Conservation (phyloP, 345 rosid genomes). For the Ceriops decandra region DNA sequence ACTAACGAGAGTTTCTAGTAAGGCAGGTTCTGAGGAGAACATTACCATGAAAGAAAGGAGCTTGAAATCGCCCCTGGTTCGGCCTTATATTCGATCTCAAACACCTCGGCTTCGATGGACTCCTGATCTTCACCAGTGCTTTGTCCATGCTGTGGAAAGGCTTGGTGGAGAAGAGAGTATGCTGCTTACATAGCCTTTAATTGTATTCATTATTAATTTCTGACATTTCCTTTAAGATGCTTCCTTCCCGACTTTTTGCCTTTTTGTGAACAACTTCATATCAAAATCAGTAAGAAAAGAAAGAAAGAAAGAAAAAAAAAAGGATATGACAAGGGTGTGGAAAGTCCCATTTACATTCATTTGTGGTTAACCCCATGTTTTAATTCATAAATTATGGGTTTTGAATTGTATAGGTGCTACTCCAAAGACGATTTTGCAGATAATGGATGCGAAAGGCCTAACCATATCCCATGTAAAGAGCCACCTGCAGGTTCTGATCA, state of each 20-base stretch:
- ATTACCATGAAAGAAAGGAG: slow-evolving; percentile 1
- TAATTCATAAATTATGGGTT: slow-evolving; percentile 1
- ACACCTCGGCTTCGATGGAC: slow-evolving; percentile 69
- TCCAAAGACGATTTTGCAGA: slow-evolving; percentile 63
- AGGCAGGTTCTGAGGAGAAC: neutral
- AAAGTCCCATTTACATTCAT: neutral
- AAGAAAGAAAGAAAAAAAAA: neutral
- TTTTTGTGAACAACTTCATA: neutral
- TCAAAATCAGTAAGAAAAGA: too few relatives aligned
- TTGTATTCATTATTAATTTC: neutral
- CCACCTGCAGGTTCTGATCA: slow-evolving; percentile 62
- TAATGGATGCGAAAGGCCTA: slow-evolving; percentile 61
- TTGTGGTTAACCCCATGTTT: neutral
- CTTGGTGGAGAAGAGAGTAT: slow-evolving; percentile 73
- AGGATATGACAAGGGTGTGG: neutral
- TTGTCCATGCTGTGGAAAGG: slow-evolving; percentile 57
- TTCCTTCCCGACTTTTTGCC: neutral
- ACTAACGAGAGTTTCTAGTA: slow-evolving; percentile 3
- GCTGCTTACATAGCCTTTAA: neutral
- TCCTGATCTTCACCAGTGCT: slow-evolving; percentile 52
- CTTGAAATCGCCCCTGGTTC: slow-evolving; percentile 27
- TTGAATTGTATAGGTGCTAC: slow-evolving; percentile 47
- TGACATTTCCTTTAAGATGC: neutral
- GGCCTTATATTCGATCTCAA: slow-evolving; percentile 54
- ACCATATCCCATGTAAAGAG: slow-evolving; percentile 74